Percentiles rank a stretch among this genome's conserved stretches.
Evolutionary conservation across 768 basidiomycete species (phyloP).

Genomic region (Podaxis sp.): DNA sequence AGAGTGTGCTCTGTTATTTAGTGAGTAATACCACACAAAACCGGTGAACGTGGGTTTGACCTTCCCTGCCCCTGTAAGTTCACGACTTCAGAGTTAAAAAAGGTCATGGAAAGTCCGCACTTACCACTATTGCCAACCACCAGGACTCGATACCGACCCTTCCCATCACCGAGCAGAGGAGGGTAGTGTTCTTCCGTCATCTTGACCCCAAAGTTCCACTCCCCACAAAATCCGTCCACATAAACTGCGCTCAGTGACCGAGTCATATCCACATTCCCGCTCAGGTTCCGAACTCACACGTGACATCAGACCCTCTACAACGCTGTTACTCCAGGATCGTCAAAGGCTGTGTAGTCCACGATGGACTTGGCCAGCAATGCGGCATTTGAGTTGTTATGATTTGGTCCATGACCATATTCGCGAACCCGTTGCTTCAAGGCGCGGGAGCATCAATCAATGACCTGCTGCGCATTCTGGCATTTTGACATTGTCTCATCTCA

Average conservation of each 20-base stretch:
- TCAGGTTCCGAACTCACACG: neutral
- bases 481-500: slow-evolving; percentile 8
- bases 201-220: neutral
- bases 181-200: neutral
- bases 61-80: neutral
- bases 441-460: neutral
- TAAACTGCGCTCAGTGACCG: neutral
- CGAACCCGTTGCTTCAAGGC: neutral
- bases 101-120: slow-evolving; percentile 7
- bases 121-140: slow-evolving; percentile 50
- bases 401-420: neutral
- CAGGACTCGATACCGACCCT: slow-evolving; percentile 44
- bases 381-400: neutral
- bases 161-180: slow-evolving; percentile 25
- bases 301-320: neutral
- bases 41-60: neutral
- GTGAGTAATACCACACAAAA: neutral
- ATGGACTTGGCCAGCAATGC: neutral
- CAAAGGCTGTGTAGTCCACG: slow-evolving; percentile 1
- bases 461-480: slow-evolving; percentile 5
- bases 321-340: neutral
- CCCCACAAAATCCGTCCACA: neutral
- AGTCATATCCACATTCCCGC: neutral
- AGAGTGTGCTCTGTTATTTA: slow-evolving; percentile 44
- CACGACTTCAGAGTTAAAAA: slow-evolving; percentile 18